Conservation (phyloP, 768 basidiomycete genomes). For the Mycena albidolilacea region DNA sequence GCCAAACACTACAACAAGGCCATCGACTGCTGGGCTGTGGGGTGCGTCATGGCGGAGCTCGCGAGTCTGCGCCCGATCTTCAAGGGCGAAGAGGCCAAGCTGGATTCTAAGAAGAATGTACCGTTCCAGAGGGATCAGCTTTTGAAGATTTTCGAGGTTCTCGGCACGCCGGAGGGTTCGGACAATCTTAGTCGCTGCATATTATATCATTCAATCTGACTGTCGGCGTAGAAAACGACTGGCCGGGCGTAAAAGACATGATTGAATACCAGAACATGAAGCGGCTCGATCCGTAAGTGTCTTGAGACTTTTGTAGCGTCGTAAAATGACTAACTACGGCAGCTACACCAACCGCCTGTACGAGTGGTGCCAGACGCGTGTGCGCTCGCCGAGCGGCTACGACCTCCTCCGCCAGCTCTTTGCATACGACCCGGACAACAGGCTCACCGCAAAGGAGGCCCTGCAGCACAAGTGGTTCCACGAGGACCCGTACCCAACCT, state of each 20-base stretch:
- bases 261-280: conserved; percentile 91
- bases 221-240: conserved; percentile 76
- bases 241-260: conserved; percentile 89
- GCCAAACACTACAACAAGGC: conserved; percentile 98
- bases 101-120: conserved; percentile 97
- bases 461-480: conserved; percentile 92
- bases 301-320: neutral
- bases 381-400: conserved; percentile 74
- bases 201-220: conserved; percentile 11
- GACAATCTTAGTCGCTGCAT: conserved; percentile 40
- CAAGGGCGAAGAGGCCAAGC: conserved; percentile 98
- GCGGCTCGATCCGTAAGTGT: conserved; percentile 77
- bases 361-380: conserved; percentile 83
- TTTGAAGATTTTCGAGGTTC: conserved; percentile 94
- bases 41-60: conserved; percentile 97
- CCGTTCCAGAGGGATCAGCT: conserved; percentile 98
- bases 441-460: conserved; percentile 87
- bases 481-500: conserved; percentile 89
- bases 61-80: conserved; percentile 96
- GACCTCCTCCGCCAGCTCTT: conserved; percentile 92
- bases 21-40: conserved; percentile 97
- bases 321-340: neutral
- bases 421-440: conserved; percentile 89
- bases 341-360: conserved; percentile 70
- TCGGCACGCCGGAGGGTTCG: conserved; percentile 89